Evolutionary conservation across 108 stramenopile genomes (phyloP).

Genomic region (Aurantiochytrium sp.): DNA sequence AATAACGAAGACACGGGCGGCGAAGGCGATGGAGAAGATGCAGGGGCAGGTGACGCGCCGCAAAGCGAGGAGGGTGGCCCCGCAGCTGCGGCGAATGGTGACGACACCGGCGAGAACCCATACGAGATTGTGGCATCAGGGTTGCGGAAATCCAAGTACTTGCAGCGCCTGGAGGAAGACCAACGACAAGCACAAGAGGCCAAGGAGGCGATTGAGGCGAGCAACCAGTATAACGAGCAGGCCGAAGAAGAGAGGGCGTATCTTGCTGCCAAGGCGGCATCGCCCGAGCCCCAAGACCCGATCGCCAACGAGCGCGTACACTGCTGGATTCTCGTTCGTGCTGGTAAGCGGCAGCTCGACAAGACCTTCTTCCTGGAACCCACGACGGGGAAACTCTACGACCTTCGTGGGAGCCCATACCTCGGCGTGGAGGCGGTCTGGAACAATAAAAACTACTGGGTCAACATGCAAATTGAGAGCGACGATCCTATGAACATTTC

Average conservation of each 20-base stretch:
- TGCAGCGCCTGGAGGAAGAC: background rate
- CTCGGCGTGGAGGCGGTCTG: conserved; percentile 49
- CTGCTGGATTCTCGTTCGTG: conserved; percentile 64
- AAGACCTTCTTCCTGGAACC: conserved; percentile 58
- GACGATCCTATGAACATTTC: background rate
- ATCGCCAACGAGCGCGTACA: conserved; percentile 44
- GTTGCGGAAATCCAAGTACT: background rate
- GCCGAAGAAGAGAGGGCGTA: background rate
- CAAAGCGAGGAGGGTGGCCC: background rate
- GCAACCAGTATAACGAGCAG: background rate
- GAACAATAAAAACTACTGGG: conserved; percentile 64
- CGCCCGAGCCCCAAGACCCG: conserved; percentile 23
- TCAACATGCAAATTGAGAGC: conserved; percentile 44
- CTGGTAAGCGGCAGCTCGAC: conserved; percentile 39
- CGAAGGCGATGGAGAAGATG: too few relatives aligned
- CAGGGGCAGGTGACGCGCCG: too few relatives aligned
- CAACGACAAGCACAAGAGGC: background rate
- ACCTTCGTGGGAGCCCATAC: conserved; percentile 43
- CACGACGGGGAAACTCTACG: conserved; percentile 55
- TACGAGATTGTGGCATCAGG: background rate
- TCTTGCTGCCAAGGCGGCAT: background rate
- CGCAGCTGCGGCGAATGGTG: background rate
- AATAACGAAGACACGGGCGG: too few relatives aligned
- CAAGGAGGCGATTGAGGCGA: background rate
- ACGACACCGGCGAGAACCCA: background rate